Base-by-base conservation (phyloP, 371 early-diverging fungal genomes). In the Rhizopus delemar region DNA sequence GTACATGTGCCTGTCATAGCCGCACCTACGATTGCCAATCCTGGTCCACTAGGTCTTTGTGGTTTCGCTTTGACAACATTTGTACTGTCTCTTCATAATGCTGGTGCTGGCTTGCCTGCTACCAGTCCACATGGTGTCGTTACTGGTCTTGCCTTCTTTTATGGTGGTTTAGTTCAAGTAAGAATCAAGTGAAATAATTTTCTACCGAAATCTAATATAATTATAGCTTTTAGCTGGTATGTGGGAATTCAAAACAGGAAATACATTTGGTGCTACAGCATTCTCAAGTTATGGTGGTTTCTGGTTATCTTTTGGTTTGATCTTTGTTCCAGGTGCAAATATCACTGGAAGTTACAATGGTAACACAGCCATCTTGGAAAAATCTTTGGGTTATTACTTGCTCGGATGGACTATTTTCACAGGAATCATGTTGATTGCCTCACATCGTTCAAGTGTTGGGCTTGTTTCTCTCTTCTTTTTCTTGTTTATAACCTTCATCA, bases 261-360 rank as follows among this genome's bases (percentile, higher is more conserved):
- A 89, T 66, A 89, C 87, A n/a, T 90, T 91, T 69, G 92, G 90
- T 58, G 92, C 89, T 32, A 90, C 91, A n/a, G 90, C 89, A 8
- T 91, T 91, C 73, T 78, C 84, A 8, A 81, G 84, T 22, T 89
- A 83, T 63, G 91, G 89, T 62, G 89, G 84, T 35, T 89, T 88
- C 80, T 91, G 90, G 91, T 70, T 91, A 51, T 70, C 86, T 5
- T 90, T 84, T 61, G 88, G 79, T 46, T 68, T 70, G 32, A 83
- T 87, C 45, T 71, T 80, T 41, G 74, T 80, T 34, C 87, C 90
- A 28, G 75, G 76, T 22, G 78, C 84, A 36, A 78, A 73, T 3
- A 65, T 85, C 45, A 58, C 65, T 5, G 67, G 64, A 2, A 74
- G 82, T 1, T 83, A 84, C 46, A 51, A 59, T 1, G 63, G 51